phyloP scores from a whole-genome alignment of 2,329 filamentous ascomycete species.

The Cadophora sp. region DNA sequence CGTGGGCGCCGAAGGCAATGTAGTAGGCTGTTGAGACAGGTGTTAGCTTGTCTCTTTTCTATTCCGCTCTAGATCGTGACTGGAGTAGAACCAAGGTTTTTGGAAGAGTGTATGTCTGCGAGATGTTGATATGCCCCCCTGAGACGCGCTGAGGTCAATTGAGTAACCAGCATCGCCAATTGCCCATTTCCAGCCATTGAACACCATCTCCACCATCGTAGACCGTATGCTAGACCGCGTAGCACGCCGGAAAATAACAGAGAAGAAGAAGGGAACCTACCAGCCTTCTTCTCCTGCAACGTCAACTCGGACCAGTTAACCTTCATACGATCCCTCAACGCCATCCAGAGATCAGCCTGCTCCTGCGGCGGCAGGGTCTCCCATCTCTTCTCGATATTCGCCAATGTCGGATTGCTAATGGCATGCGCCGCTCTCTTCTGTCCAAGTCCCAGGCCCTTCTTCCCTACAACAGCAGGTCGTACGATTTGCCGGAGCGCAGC shows the following conservation, averaged over 20 bases:
- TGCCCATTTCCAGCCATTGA: not conserved
- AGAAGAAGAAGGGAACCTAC: slow-evolving; percentile 60
- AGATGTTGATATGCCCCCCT: not conserved
- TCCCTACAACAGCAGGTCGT: slow-evolving; percentile 35
- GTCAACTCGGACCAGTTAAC: slow-evolving; percentile 95
- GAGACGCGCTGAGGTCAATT: not conserved
- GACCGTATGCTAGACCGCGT: not conserved
- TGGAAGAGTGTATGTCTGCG: not conserved
- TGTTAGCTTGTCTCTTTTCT: slow-evolving; percentile 27
- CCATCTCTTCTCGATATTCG: slow-evolving; percentile 99
- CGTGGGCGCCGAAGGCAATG: slow-evolving; percentile 97
- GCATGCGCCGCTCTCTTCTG: slow-evolving; percentile 67
- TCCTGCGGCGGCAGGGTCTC: slow-evolving; percentile 97
- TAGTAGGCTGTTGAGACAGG: slow-evolving; percentile 78
- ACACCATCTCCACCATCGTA: not conserved
- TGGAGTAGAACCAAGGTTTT: not conserved
- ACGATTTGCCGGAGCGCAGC: slow-evolving; percentile 38
- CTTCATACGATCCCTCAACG: slow-evolving; percentile 98
- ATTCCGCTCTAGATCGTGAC: not conserved
- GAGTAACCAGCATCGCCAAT: not conserved
- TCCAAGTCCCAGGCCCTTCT: slow-evolving; percentile 15
- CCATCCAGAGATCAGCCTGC: slow-evolving; percentile 99
- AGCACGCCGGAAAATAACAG: not conserved
- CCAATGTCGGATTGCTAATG: slow-evolving; percentile 96
- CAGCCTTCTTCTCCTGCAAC: slow-evolving; percentile 97